These are phyloP conservation scores for Microstroma glucosiphilum DNA, from an alignment of 1,284 basidiomycete species.

Conservation along the genomic window DNA sequence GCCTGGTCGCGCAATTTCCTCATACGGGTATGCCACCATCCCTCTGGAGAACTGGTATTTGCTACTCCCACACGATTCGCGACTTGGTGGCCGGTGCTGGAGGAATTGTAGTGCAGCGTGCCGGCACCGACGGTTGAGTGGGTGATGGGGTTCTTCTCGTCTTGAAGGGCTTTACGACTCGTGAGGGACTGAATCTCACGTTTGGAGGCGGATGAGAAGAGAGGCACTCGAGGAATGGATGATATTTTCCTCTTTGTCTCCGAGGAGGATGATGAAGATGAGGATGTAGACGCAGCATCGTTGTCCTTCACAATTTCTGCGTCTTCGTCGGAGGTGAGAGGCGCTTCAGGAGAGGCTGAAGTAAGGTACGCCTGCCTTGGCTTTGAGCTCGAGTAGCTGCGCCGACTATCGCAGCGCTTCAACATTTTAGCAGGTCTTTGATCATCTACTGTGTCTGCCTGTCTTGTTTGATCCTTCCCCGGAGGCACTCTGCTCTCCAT, in stretches of 20 bases:
- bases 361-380: not conserved
- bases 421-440: too few relatives aligned
- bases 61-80: not conserved
- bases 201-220: not conserved
- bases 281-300: not conserved
- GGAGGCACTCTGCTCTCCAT: not conserved
- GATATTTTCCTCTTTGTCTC: not conserved
- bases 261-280: not conserved
- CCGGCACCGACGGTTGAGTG: slow-evolving; percentile 1
- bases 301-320: not conserved
- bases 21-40: not conserved
- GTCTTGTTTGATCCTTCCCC: not conserved
- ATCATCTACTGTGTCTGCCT: not conserved
- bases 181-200: not conserved
- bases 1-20: not conserved
- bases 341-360: not conserved
- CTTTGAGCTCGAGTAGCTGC: not conserved
- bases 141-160: slow-evolving; percentile 1
- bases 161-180: not conserved
- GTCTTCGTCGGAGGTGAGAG: not conserved
- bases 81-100: not conserved
- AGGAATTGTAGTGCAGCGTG: slow-evolving; percentile 4
- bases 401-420: not conserved
- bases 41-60: not conserved
- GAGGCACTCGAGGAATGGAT: not conserved